Evolutionary conservation across 805 yeast genomes (phyloP), one percentile per base, ranked within the genome.

Genomic region (Yarrowia sp.): DNA sequence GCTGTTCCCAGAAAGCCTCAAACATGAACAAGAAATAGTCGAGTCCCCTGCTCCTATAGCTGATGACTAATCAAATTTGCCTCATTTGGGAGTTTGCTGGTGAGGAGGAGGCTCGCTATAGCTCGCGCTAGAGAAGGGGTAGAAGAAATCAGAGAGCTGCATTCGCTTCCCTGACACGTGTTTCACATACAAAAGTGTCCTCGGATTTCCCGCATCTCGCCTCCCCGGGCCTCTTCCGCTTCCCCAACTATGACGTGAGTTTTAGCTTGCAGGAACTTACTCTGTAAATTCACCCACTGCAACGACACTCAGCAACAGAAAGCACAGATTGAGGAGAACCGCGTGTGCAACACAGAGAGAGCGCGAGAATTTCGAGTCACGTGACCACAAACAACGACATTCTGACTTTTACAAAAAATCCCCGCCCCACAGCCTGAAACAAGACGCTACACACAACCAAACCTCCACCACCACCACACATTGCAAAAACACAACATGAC

Each of bases 11-110:
- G n/a, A n/a, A n/a, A n/a, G n/a, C n/a, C n/a, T n/a, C n/a, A n/a
- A n/a, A n/a, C n/a, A n/a, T n/a, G n/a, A n/a, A n/a, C n/a, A n/a
- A n/a, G n/a, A n/a, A n/a, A n/a, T n/a, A n/a, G n/a, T n/a, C n/a
- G n/a, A n/a, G n/a, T n/a, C n/a, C n/a, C n/a, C n/a, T n/a, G n/a
- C 39, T 2, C 27, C 27, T 25, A 21, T 42, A 16, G 10, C 35
- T 44, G 51, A 44, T 44, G 35, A 44, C 51, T 44, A 44, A 44
- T 44, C 51, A 3, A 16, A 29, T 44, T 44, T 44, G 51, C 51
- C 51, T 44, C 51, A 44, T 44, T 44, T 25, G 51, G 51, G 29
- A 19, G 51, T 27, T 44, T 27, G 35, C 35, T 27, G 27, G 44
- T 21, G 42, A 21, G 16, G 14, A 2, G 12, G n/a, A 4, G 21